Conservation (phyloP, 768 basidiomycete species). For the Imleria badia region DNA sequence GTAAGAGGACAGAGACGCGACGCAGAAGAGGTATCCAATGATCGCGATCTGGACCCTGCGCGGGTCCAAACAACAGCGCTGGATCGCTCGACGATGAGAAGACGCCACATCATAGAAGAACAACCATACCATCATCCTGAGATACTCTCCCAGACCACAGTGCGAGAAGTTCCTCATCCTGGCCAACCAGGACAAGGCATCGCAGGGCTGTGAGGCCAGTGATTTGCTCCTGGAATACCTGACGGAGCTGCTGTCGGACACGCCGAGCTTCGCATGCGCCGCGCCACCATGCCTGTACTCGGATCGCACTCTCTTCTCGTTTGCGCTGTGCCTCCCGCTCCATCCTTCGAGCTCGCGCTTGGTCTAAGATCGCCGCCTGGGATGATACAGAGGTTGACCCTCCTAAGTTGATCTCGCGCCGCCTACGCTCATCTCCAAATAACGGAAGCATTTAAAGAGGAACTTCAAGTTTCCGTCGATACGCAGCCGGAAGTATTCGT, state of each 20-base stretch:
- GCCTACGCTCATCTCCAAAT: slow-evolving; percentile 50
- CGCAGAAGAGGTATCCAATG: slow-evolving; percentile 67
- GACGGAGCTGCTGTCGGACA: slow-evolving; percentile 46
- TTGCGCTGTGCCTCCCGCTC: slow-evolving; percentile 57
- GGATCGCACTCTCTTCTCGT: slow-evolving; percentile 55
- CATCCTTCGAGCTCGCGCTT: slow-evolving; percentile 58
- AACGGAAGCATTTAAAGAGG: slow-evolving; percentile 47
- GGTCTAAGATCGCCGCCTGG: slow-evolving; percentile 56
- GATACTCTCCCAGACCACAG: slow-evolving; percentile 32
- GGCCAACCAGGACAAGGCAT: slow-evolving; percentile 62
- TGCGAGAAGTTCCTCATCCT: slow-evolving; percentile 32
- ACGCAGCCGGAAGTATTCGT: neutral
- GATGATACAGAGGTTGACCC: slow-evolving; percentile 54
- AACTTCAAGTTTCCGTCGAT: neutral
- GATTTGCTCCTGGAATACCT: slow-evolving; percentile 51
- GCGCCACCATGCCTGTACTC: slow-evolving; percentile 72
- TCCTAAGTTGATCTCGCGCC: slow-evolving; percentile 75
- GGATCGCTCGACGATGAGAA: neutral
- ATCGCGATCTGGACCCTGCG: slow-evolving; percentile 34
- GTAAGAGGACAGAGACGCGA: slow-evolving; percentile 46
- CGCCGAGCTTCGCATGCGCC: slow-evolving; percentile 43
- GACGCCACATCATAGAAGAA: neutral
- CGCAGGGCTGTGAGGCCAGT: slow-evolving; percentile 57
- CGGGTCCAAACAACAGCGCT: slow-evolving; percentile 45
- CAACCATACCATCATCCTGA: slow-evolving; percentile 20